Percentiles rank a stretch among this genome's conserved stretches.
Conservation (phyloP, 2,329 filamentous ascomycete species). For the Cercospora sp. region DNA sequence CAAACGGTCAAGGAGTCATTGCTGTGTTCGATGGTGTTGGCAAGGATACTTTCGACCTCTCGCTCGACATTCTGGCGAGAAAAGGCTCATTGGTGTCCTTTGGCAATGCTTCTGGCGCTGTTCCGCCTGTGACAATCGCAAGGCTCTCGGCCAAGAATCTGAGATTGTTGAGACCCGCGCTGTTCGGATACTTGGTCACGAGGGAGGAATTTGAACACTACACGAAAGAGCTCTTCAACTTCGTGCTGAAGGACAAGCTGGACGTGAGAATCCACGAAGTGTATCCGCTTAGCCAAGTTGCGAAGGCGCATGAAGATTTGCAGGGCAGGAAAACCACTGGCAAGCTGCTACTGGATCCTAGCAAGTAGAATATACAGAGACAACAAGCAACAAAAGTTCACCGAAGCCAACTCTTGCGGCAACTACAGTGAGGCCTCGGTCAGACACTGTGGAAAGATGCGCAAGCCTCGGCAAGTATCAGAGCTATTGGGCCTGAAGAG, state of each 20-base stretch:
- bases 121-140: conserved; percentile 65
- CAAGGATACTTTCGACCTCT: conserved; percentile 78
- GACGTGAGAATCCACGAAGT: conserved; percentile 72
- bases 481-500: not conserved
- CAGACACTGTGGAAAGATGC: not conserved
- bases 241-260: conserved; percentile 68
- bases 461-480: not conserved
- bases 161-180: conserved; percentile 70
- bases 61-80: conserved; percentile 69
- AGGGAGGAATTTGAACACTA: conserved; percentile 72
- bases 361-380: conserved; percentile 29
- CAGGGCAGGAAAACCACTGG: conserved; percentile 80
- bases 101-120: conserved; percentile 77
- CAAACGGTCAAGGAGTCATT: conserved; percentile 68
- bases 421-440: not conserved
- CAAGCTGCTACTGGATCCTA: conserved; percentile 72
- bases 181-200: conserved; percentile 69
- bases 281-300: conserved; percentile 73
- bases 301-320: conserved; percentile 72
- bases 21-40: conserved; percentile 87
- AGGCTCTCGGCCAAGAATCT: conserved; percentile 71
- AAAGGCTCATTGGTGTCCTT: conserved; percentile 79
- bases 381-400: not conserved
- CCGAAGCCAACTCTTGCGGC: not conserved
- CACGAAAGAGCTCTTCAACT: conserved; percentile 68